These are phyloP conservation scores for Babesia gibsoni DNA, from an alignment of 169 alveolate species.

Conservation along the genomic window DNA sequence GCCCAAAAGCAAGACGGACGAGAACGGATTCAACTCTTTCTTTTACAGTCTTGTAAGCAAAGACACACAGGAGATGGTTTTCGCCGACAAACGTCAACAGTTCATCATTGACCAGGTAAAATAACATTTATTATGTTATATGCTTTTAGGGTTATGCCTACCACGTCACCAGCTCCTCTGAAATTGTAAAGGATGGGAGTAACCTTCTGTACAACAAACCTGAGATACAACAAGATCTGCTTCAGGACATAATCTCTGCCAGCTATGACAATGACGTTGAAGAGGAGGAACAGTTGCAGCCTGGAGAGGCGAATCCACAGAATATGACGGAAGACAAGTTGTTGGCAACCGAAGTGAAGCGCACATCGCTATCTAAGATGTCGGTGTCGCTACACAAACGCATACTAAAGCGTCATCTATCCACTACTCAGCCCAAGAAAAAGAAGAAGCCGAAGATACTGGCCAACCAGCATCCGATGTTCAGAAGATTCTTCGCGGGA, in stretches of 20 bases:
- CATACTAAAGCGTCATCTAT: constrained; percentile 40
- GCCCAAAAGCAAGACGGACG: constrained; percentile 90
- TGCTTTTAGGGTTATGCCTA: constrained; percentile 71
- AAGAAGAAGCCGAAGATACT: constrained; percentile 13
- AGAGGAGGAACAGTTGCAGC: constrained; percentile 60
- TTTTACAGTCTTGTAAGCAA: constrained; percentile 96
- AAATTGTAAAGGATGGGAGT: constrained; percentile 66
- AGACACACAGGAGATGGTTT: constrained; percentile 96
- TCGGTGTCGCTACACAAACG: constrained; percentile 59
- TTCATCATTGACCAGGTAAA: constrained; percentile 94
- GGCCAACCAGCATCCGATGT: constrained; percentile 55
- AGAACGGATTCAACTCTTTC: constrained; percentile 89
- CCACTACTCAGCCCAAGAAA: constrained; percentile 39
- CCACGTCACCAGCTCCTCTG: constrained; percentile 73
- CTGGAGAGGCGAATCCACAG: constrained; percentile 19
- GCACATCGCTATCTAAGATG: constrained; percentile 38
- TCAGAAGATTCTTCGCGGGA: constrained; percentile 49
- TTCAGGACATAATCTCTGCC: constrained; percentile 66
- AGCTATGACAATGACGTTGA: constrained; percentile 71
- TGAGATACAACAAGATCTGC: constrained; percentile 70
- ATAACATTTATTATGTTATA: background rate
- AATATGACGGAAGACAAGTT: background rate
- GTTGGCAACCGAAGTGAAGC: constrained; percentile 15
- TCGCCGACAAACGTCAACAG: constrained; percentile 95
- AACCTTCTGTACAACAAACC: constrained; percentile 65